These are phyloP conservation scores for Ophidiomyces ophidiicola DNA, from an alignment of 2,329 filamentous ascomycete species.

Conservation along the genomic window DNA sequence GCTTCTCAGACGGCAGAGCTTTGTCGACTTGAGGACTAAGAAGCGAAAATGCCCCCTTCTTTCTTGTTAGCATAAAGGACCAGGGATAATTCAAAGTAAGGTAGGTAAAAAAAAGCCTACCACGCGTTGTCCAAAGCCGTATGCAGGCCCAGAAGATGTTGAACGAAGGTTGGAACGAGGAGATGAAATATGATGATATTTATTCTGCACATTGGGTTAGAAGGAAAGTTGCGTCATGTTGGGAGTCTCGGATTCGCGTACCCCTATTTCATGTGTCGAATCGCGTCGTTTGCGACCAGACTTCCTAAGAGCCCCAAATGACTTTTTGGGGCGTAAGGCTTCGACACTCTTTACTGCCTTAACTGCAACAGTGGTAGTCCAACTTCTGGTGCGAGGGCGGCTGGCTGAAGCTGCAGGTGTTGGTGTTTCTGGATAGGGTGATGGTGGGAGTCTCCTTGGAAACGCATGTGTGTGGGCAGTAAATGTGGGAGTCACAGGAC, in stretches of 20 bases:
- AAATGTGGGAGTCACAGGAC: slow-evolving; percentile 1
- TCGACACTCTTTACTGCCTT: slow-evolving; percentile 13
- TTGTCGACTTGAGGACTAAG: slow-evolving; percentile 8
- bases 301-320: background rate
- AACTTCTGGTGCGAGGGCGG: slow-evolving; percentile 10
- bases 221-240: slow-evolving; percentile 2
- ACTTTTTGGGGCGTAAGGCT: slow-evolving; percentile 10
- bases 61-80: background rate
- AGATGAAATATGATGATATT: slow-evolving; percentile 6
- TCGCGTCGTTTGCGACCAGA: background rate
- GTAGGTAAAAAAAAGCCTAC: too few species aligned
- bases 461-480: background rate
- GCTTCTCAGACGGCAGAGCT: slow-evolving; percentile 14
- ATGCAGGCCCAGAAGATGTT: slow-evolving; percentile 1
- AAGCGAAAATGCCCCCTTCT: background rate
- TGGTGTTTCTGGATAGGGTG: slow-evolving; percentile 9
- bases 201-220: background rate
- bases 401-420: slow-evolving; percentile 5
- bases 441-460: slow-evolving; percentile 1
- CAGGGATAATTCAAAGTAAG: too few species aligned
- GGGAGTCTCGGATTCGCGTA: background rate
- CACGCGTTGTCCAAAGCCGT: background rate
- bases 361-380: slow-evolving; percentile 12
- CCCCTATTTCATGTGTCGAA: slow-evolving; percentile 1
- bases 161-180: slow-evolving; percentile 5